phyloP scores from a whole-genome alignment of 768 basidiomycete genomes.

The Pluteus cervinus region DNA sequence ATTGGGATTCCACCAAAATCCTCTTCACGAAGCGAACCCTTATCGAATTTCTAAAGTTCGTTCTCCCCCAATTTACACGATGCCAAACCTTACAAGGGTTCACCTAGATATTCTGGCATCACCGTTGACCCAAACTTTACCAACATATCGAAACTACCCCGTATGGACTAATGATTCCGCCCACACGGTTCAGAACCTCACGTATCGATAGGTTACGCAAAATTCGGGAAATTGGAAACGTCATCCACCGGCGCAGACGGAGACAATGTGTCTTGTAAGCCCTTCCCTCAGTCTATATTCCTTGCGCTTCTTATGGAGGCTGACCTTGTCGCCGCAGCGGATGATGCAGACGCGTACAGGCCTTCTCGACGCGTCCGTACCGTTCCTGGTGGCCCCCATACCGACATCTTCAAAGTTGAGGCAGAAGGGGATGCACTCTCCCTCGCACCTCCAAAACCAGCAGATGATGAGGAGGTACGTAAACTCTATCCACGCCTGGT shows the following conservation, averaged over 20 bases:
- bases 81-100: slow-evolving; percentile 6
- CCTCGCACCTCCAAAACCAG: slow-evolving; percentile 40
- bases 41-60: slow-evolving; percentile 74
- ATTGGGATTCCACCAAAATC: slow-evolving; percentile 73
- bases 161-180: slow-evolving; percentile 27
- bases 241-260: slow-evolving; percentile 14
- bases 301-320: slow-evolving; percentile 9
- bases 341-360: slow-evolving; percentile 30
- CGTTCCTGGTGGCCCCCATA: slow-evolving; percentile 45
- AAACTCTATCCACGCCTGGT: no score
- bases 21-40: slow-evolving; percentile 76
- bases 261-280: slow-evolving; percentile 2
- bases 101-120: slow-evolving; percentile 57
- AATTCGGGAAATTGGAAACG: slow-evolving; percentile 66
- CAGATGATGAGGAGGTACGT: slow-evolving; percentile 4
- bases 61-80: slow-evolving; percentile 6
- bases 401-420: slow-evolving; percentile 42
- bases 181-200: slow-evolving; percentile 2
- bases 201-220: slow-evolving; percentile 52
- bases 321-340: no score
- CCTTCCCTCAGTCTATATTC: slow-evolving; percentile 1
- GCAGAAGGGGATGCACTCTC: slow-evolving; percentile 54
- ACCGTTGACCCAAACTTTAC: slow-evolving; percentile 73
- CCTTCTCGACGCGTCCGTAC: slow-evolving; percentile 55
- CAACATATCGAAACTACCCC: slow-evolving; percentile 71